phyloP scores from a whole-genome alignment of 2,329 filamentous ascomycete genomes.

The Botryosphaeria dothidea region DNA sequence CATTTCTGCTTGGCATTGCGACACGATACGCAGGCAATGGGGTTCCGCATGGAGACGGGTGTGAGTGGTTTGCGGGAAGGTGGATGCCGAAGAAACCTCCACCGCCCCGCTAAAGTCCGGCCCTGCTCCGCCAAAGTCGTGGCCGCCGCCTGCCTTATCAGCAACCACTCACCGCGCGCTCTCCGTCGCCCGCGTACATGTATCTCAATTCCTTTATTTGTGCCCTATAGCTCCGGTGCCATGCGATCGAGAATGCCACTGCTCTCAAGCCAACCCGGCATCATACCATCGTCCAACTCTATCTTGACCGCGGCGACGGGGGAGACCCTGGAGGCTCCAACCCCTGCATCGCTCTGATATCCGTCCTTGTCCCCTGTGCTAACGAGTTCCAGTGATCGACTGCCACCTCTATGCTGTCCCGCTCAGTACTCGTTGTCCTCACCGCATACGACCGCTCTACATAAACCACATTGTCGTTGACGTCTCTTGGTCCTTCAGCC shows the following conservation, averaged over 20 bases:
- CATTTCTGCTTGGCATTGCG: slow-evolving; percentile 42
- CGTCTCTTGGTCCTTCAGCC: too few species aligned
- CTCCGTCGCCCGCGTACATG: too few species aligned
- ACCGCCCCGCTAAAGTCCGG: background rate
- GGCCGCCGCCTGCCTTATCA: background rate
- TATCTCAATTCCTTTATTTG: too few species aligned
- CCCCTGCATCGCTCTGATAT: background rate
- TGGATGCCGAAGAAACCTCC: background rate
- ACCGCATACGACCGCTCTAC: slow-evolving; percentile 4
- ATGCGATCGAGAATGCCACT: background rate
- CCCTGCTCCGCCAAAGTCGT: slow-evolving; percentile 4
- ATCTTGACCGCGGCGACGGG: background rate
- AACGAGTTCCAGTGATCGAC: background rate
- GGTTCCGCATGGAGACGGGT: slow-evolving; percentile 36
- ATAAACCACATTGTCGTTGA: background rate
- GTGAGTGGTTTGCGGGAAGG: background rate
- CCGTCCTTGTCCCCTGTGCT: background rate
- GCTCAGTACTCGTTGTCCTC: background rate
- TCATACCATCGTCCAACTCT: background rate
- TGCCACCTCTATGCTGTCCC: background rate
- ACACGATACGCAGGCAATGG: slow-evolving; percentile 40
- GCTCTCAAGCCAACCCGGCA: background rate
- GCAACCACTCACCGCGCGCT: background rate
- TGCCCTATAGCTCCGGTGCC: background rate
- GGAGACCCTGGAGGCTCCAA: background rate